Base-by-base conservation (phyloP, 345 rosid species). In the Firmiana major region DNA sequence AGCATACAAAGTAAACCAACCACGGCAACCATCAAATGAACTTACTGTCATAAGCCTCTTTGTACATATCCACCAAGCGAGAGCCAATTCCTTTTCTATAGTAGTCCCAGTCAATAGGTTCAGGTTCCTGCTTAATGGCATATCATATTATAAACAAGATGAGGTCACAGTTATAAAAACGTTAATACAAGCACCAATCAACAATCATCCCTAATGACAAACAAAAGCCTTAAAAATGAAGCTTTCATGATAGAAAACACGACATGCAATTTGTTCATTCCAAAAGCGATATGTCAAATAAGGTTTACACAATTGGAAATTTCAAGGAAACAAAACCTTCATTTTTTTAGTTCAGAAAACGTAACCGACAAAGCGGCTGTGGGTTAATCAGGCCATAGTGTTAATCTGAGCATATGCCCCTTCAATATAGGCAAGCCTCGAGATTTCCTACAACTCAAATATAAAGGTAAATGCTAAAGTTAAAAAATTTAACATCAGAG, bases 61-160 rank as follows among this genome's bases (percentile, higher is more conserved):
- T 94, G 88, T 92, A 94, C 98, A 88, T 87, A 87, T 94, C 99
- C 78, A 97, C 98, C 80, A 94, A 81, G 75, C 97, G 97, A 77
- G 96, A 54, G 17, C 99, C 99, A 75, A 94, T 87, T 77, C 91
- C 93, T 81, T 91, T 94, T 75, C 98, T 88, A 78, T 94, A 94
- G 80, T 83, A 88, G 62, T 91, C 98, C 99, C 99, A 97, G 82
- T 94, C 87, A 73, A 97, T 78, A 19, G 98, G 99, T 78, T 92
- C 97, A 45, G 98, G 99, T 71, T 97, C 99, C 99, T 97, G 85
- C 63, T 63, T 17, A 53, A 64, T 36, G 38, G 17, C 68, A 69
- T 34, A 1, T 45, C 42, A 15, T 6, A 15, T 17, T 45, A 73
- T 69, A 24, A 48, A 57, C 40, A 63, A 28, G 43, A 7, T 53